Conservation (phyloP, 164 flowering plant genomes). For the Magnolia officinalis region DNA sequence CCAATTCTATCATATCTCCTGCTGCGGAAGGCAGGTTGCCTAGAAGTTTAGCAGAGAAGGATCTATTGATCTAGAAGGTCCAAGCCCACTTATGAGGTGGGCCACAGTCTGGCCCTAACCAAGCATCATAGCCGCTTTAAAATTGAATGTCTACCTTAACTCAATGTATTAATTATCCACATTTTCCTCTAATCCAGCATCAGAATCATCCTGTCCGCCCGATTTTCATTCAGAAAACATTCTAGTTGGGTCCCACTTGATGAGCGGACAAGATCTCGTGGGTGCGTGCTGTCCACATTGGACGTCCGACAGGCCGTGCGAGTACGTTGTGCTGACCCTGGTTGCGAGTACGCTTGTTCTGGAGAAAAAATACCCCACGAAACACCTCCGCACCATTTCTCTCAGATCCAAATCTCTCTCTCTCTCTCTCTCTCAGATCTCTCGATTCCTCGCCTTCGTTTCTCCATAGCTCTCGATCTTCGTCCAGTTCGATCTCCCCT, state of each 20-base stretch:
- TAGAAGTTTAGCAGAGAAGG: too few relatives aligned
- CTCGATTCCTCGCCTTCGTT: background rate
- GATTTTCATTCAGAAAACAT: too few relatives aligned
- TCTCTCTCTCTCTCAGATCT: background rate
- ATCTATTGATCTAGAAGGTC: too few relatives aligned
- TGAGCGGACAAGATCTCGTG: background rate
- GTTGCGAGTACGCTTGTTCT: background rate
- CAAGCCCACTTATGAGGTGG: too few relatives aligned
- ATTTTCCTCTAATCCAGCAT: too few relatives aligned
- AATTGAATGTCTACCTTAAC: too few relatives aligned
- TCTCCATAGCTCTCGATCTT: background rate
- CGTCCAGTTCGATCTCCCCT: background rate
- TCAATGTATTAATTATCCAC: too few relatives aligned
- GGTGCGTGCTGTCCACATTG: background rate
- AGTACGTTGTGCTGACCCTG: background rate
- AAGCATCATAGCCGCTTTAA: too few relatives aligned
- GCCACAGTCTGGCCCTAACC: too few relatives aligned
- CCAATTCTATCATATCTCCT: too few relatives aligned
- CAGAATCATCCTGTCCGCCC: too few relatives aligned
- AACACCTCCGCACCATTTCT: background rate
- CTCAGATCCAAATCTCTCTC: background rate
- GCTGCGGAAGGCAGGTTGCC: too few relatives aligned
- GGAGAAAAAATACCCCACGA: background rate
- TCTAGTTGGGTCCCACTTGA: background rate
- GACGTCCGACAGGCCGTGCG: background rate